Conservation (phyloP, 2,329 filamentous ascomycete genomes). For the Aureobasidium sp. region DNA sequence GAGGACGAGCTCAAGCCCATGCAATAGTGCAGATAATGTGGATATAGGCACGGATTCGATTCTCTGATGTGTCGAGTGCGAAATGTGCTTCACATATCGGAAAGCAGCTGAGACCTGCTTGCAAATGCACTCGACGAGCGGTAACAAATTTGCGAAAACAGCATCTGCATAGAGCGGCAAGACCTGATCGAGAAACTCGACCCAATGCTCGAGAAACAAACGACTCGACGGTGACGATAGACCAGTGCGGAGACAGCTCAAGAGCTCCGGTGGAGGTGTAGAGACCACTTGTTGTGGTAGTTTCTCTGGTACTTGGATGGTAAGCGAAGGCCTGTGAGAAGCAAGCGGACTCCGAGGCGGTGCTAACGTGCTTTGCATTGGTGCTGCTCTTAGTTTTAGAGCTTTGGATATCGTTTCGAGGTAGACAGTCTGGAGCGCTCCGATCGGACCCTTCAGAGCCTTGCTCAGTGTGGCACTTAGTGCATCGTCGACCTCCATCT, state of each 20-base stretch:
- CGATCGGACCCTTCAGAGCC: slow-evolving; percentile 17
- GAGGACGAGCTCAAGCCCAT: slow-evolving; percentile 83
- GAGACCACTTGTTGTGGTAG: slow-evolving; percentile 13
- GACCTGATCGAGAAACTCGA: slow-evolving; percentile 72
- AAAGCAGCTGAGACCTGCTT: slow-evolving; percentile 67
- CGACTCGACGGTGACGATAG: slow-evolving; percentile 67
- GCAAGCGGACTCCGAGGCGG: background rate
- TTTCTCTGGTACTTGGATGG: slow-evolving; percentile 4
- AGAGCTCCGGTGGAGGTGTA: slow-evolving; percentile 58
- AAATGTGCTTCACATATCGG: slow-evolving; percentile 57
- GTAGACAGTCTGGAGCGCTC: slow-evolving; percentile 18
- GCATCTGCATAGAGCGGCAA: slow-evolving; percentile 74
- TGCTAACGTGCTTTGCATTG: background rate
- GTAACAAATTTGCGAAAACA: slow-evolving; percentile 84
- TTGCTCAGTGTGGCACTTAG: slow-evolving; percentile 20
- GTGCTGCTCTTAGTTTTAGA: slow-evolving; percentile 1
- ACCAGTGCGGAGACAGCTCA: slow-evolving; percentile 76
- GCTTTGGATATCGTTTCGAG: slow-evolving; percentile 12
- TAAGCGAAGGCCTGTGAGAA: background rate
- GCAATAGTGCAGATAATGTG: slow-evolving; percentile 75
- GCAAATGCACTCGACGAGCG: slow-evolving; percentile 83
- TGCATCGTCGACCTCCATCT: slow-evolving; percentile 20
- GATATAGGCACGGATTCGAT: slow-evolving; percentile 31
- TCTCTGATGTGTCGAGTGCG: slow-evolving; percentile 29
- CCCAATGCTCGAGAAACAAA: slow-evolving; percentile 81